Conservation (phyloP, 78 protist species). For the Dictyostelium firmibasis region DNA sequence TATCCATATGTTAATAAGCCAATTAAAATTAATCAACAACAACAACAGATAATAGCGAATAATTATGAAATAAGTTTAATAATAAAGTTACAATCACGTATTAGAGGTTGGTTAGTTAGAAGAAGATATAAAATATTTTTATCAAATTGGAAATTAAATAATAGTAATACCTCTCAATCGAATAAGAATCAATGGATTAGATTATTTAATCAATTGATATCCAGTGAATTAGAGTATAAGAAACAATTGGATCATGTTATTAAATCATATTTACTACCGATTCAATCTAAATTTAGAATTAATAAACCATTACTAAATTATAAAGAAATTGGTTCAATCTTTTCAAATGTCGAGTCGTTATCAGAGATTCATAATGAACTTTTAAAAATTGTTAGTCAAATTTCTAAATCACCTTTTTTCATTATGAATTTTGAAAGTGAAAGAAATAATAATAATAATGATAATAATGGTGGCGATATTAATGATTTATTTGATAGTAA, state of each 20-base stretch:
- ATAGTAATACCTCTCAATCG: not conserved
- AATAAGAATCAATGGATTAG: constrained; percentile 13
- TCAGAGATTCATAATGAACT: constrained; percentile 18
- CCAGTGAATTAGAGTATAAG: constrained; percentile 9
- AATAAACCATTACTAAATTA: constrained; percentile 58
- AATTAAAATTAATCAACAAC: not conserved
- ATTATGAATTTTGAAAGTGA: not conserved
- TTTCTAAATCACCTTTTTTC: constrained; percentile 3
- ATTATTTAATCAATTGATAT: constrained; percentile 11
- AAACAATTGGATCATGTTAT: constrained; percentile 30
- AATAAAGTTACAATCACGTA: constrained; percentile 28
- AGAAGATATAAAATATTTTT: constrained; percentile 9
- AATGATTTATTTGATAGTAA: not conserved
- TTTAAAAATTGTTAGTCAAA: not conserved
- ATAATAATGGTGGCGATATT: not conserved
- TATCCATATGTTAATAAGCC: constrained; percentile 17
- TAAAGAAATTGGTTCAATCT: constrained; percentile 59
- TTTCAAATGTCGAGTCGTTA: constrained; percentile 58
- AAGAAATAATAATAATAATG: not conserved
- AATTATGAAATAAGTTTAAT: not conserved
- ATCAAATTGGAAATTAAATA: constrained; percentile 13
- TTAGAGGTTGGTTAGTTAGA: constrained; percentile 25
- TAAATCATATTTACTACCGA: constrained; percentile 39
- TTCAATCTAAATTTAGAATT: constrained; percentile 68
- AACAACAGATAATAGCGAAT: not conserved